A percentile compares a stretch with the other conserved stretches of the same genome.
phyloP scores from a whole-genome alignment of 2,329 filamentous ascomycete genomes.

The Hypoxylon sp. region DNA sequence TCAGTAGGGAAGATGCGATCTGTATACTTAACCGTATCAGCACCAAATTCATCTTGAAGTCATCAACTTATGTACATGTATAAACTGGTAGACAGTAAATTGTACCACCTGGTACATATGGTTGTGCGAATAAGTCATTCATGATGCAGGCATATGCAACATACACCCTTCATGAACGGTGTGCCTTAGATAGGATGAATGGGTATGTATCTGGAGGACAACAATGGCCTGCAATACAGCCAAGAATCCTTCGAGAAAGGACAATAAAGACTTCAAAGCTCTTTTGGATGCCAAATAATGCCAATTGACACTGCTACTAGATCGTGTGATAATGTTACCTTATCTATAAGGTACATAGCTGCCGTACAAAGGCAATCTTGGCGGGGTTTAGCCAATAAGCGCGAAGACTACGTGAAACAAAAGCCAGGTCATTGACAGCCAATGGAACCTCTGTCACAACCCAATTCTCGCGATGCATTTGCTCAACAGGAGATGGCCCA shows the following conservation, averaged over 20 bases:
- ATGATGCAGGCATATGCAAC: neutral
- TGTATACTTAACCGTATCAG: neutral
- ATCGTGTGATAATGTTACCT: conserved; percentile 6
- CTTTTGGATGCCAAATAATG: neutral
- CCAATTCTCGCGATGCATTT: conserved; percentile 47
- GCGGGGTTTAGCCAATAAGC: conserved; percentile 38
- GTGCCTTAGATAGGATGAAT: neutral
- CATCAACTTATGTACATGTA: too few relatives aligned
- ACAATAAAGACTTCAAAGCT: neutral
- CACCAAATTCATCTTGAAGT: neutral
- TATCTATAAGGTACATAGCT: conserved; percentile 7
- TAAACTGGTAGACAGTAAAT: too few relatives aligned
- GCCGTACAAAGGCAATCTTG: conserved; percentile 14
- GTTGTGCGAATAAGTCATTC: neutral
- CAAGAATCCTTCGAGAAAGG: neutral
- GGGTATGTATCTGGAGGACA: neutral
- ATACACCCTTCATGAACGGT: neutral
- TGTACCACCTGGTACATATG: neutral
- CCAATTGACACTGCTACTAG: neutral
- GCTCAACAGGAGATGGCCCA: conserved; percentile 25
- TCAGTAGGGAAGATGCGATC: neutral
- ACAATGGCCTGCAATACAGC: neutral
- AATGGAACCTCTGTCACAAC: conserved; percentile 46
- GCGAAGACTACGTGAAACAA: conserved; percentile 50
- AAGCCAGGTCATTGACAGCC: conserved; percentile 47